Percentiles rank a stretch among this genome's conserved stretches.
Conservation (phyloP, 1,284 basidiomycete genomes). For the Ceratobasidium sp. region DNA sequence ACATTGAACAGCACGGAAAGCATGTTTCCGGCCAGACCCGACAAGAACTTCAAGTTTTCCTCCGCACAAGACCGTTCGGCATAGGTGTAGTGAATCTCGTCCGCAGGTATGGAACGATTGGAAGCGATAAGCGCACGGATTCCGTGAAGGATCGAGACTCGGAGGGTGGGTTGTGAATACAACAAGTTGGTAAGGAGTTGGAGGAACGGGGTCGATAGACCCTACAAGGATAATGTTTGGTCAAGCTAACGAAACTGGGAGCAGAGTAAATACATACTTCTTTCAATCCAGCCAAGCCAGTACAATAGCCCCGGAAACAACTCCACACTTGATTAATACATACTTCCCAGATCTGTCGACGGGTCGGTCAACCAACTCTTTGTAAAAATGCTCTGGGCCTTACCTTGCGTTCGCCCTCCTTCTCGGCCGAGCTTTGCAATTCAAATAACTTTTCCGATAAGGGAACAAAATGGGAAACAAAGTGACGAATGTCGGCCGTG, state of each 20-base stretch:
- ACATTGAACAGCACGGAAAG: constrained; percentile 96
- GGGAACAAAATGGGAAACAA: constrained; percentile 89
- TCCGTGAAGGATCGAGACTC: constrained; percentile 50
- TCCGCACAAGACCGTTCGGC: constrained; percentile 60
- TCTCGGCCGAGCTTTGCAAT: constrained; percentile 75
- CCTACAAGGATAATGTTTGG: constrained; percentile 41
- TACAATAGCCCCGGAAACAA: constrained; percentile 54
- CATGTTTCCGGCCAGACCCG: constrained; percentile 86
- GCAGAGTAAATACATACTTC: background rate
- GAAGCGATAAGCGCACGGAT: constrained; percentile 51
- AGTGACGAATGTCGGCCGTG: constrained; percentile 84
- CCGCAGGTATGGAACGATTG: constrained; percentile 55
- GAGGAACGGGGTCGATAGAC: constrained; percentile 43
- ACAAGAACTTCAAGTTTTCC: constrained; percentile 76
- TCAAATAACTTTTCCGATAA: constrained; percentile 94
- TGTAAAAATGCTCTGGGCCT: constrained; percentile 66
- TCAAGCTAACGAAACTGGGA: background rate
- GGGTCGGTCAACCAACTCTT: constrained; percentile 71
- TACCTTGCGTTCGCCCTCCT: constrained; percentile 77
- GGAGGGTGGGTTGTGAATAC: constrained; percentile 42
- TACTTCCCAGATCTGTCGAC: constrained; percentile 43
- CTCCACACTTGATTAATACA: constrained; percentile 37
- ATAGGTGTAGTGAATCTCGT: constrained; percentile 57
- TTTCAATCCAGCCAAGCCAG: constrained; percentile 46
- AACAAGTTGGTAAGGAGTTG: constrained; percentile 44